Evolutionary conservation across 140 eudicot genomes (phyloP), one percentile per base, ranked within the genome.

Genomic region (Erigeron philadelphicus): DNA sequence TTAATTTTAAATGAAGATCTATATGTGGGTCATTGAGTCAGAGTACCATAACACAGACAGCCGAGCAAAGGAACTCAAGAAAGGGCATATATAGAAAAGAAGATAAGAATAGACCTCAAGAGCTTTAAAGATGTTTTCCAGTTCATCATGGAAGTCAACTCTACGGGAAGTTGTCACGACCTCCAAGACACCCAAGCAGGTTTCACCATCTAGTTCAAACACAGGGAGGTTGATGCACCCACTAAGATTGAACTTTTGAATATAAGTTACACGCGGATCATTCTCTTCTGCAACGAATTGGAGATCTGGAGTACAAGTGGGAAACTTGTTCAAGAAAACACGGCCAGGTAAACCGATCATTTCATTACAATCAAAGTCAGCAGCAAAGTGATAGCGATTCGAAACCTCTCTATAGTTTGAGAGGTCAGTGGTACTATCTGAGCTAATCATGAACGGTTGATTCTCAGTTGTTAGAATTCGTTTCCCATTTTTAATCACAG

Each of bases 111-210:
- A 62, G 31, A 90, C 97, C 97, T 91, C 96, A 7, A 91, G 89
- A 75, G 97, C 92, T 81, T 81, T 84, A 82, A 75, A 81, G 78
- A 88, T 82, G 69, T 76, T 81, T 72, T 88, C 91, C 21, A 91
- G 66, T 72, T 91, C 89, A 43, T 84, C 85, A 15, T 69, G 77
- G 72, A 67, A 85, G 69, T 81, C 78, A 42, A 82, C 78, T 15
- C 84, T 80, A 68, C 66, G 82, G 69, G 78, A 76, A 59, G 91
- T 82, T 44, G 95, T 82, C 66, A 86, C 86, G 35, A 91, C 73
- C 78, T 91, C 97, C 50, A 88, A 74, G 21, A 91, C 97, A 68
- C 96, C 96, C 78, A 91, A 74, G 79, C 96, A 91, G 72, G 82
- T 70, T 25, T 84, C 86, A 78, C 92, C 85, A 35, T 83, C 89